phyloP scores from a whole-genome alignment of 192 early-diverging fungal genomes.

The Coemansia sp. region DNA sequence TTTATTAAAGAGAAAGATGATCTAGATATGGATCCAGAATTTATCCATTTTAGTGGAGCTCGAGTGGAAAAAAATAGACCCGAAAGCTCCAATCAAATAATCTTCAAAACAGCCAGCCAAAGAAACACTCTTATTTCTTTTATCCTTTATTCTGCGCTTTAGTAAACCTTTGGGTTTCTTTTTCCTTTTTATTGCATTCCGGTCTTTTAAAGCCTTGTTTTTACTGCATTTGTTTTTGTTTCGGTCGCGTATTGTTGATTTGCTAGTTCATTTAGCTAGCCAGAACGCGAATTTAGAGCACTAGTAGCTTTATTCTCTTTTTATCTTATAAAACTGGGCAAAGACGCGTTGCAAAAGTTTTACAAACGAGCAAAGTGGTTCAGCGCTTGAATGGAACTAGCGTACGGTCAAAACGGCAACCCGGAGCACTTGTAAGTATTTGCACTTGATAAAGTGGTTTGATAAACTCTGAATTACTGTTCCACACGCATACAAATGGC shows the following conservation, averaged over 20 bases:
- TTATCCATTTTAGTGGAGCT: slow-evolving; percentile 40
- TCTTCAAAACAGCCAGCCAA: no score
- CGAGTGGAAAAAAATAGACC: no score
- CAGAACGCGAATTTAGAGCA: background rate
- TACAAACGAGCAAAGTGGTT: background rate
- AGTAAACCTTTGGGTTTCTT: slow-evolving; percentile 1
- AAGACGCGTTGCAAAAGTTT: background rate
- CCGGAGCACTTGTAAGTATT: slow-evolving; percentile 22
- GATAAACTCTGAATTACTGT: background rate
- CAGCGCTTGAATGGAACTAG: slow-evolving; percentile 25
- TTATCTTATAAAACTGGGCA: no score
- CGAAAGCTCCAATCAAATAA: no score
- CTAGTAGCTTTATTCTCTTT: background rate
- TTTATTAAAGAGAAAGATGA: no score
- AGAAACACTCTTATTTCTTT: no score
- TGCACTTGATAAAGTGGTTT: background rate
- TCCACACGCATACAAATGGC: background rate
- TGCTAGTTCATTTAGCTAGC: background rate
- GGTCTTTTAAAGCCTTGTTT: background rate
- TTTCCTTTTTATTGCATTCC: slow-evolving; percentile 8
- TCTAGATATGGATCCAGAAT: slow-evolving; percentile 48
- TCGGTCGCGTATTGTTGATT: background rate
- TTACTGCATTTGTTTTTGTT: slow-evolving; percentile 2
- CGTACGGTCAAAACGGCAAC: slow-evolving; percentile 1
- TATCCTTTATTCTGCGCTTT: no score